These are phyloP conservation scores for Pleurotus cornucopiae DNA, from an alignment of 768 basidiomycete species.

Conservation along the genomic window DNA sequence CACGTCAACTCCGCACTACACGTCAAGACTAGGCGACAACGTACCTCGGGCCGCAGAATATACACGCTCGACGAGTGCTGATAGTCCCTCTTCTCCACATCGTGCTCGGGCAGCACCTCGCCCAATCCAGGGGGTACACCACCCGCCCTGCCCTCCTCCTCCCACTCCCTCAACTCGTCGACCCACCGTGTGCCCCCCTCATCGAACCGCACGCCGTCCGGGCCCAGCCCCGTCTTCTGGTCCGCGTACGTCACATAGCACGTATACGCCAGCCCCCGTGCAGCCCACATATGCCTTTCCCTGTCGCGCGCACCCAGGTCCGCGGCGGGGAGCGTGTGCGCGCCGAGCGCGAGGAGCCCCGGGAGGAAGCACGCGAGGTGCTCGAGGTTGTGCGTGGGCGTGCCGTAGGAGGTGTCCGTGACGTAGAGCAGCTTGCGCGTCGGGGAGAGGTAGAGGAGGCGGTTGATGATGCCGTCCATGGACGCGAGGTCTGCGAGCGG, in stretches of 20 bases:
- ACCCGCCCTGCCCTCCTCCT: slow-evolving; percentile 32
- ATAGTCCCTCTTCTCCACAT: slow-evolving; percentile 47
- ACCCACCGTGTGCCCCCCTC: slow-evolving; percentile 32
- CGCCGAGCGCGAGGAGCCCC: slow-evolving; percentile 62
- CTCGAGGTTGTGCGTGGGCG: slow-evolving; percentile 45
- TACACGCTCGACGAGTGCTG: slow-evolving; percentile 38
- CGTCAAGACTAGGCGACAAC: slow-evolving; percentile 13
- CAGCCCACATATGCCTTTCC: slow-evolving; percentile 70
- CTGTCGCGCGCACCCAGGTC: slow-evolving; percentile 26
- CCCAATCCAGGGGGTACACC: slow-evolving; percentile 52
- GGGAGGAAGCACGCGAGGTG: slow-evolving; percentile 72
- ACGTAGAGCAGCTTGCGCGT: slow-evolving; percentile 59
- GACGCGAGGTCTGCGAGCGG: slow-evolving; percentile 40
- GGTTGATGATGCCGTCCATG: slow-evolving; percentile 49
- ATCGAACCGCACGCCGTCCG: slow-evolving; percentile 45
- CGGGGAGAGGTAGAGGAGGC: slow-evolving; percentile 54
- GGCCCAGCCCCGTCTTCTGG: slow-evolving; percentile 62
- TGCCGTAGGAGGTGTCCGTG: slow-evolving; percentile 39
- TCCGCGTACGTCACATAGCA: slow-evolving; percentile 74
- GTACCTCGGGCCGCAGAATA: slow-evolving; percentile 68
- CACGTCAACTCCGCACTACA: neutral
- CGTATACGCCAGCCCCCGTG: slow-evolving; percentile 67
- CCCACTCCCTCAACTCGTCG: slow-evolving; percentile 46
- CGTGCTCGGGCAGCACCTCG: slow-evolving; percentile 33
- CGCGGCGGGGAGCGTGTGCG: slow-evolving; percentile 31